Evolutionary conservation across 2,329 filamentous ascomycete species (phyloP).

Genomic region (Pseudogymnoascus sp.): DNA sequence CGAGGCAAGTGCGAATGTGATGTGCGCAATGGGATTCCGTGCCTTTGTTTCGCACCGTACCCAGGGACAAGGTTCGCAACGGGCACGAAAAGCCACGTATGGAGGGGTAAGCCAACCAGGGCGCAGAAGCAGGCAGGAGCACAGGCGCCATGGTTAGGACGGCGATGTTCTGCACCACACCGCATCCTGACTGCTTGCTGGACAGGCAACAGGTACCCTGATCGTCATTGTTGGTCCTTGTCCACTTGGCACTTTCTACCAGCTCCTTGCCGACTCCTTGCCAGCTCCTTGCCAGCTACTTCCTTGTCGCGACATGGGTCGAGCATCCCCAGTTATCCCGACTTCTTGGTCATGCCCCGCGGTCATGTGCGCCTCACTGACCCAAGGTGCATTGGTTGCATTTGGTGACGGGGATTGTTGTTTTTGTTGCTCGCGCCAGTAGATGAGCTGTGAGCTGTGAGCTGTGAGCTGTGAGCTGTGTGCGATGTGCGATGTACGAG

Average conservation of each 20-base stretch:
- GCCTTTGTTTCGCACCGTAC: not conserved
- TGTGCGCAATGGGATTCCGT: not conserved
- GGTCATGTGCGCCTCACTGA: not conserved
- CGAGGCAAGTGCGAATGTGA: not conserved
- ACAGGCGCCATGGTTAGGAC: not conserved
- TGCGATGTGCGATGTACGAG: not conserved
- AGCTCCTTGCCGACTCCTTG: not conserved
- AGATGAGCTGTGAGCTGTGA: not conserved
- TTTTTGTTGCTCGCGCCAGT: not conserved
- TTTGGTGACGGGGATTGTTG: not conserved
- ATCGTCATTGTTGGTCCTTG: not conserved
- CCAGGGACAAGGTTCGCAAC: not conserved
- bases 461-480: too few relatives aligned
- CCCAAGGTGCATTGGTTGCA: not conserved
- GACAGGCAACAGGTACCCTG: not conserved
- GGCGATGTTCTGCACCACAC: not conserved
- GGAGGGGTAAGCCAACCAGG: not conserved
- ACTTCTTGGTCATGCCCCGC: slow-evolving; percentile 1
- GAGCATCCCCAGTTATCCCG: not conserved
- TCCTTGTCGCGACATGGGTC: not conserved
- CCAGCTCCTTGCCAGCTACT: not conserved
- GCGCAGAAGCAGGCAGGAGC: not conserved
- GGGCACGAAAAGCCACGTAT: not conserved
- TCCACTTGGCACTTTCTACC: not conserved
- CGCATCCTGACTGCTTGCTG: not conserved